Conservation (phyloP, 768 basidiomycete genomes). For the Leccinum fibrillosum region DNA sequence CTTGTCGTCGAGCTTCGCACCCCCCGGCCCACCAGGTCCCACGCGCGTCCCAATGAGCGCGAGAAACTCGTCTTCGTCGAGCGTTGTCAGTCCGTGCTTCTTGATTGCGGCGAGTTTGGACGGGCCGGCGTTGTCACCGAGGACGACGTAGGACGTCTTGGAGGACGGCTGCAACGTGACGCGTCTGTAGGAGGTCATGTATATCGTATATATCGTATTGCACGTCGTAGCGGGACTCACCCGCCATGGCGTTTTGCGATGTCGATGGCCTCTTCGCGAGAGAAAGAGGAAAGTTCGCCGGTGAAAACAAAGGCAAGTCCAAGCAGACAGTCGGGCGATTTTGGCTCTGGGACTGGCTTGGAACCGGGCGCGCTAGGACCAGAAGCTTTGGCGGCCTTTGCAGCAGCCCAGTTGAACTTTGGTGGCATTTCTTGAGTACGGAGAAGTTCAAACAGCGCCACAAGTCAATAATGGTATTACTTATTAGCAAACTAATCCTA, state of each 20-base stretch:
- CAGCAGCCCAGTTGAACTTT: conserved; percentile 45
- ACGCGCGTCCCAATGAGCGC: conserved; percentile 74
- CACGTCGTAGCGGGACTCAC: conserved; percentile 42
- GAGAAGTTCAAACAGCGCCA: background rate
- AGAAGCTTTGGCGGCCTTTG: conserved; percentile 58
- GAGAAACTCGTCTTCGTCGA: conserved; percentile 87
- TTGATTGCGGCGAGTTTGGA: conserved; percentile 85
- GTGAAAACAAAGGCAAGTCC: conserved; percentile 95
- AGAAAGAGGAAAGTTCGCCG: conserved; percentile 83
- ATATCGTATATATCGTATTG: background rate
- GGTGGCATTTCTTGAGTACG: background rate
- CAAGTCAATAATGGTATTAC: too few species aligned
- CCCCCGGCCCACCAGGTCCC: conserved; percentile 36
- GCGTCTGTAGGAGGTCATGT: conserved; percentile 47
- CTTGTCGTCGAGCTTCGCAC: conserved; percentile 64
- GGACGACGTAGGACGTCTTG: conserved; percentile 84
- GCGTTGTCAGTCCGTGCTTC: conserved; percentile 69
- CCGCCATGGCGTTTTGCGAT: conserved; percentile 49
- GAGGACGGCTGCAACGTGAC: conserved; percentile 86
- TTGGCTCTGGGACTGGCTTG: conserved; percentile 63
- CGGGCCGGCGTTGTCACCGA: conserved; percentile 86
- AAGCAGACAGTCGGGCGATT: conserved; percentile 75
- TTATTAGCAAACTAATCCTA: background rate
- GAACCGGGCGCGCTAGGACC: conserved; percentile 57
- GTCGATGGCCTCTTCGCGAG: conserved; percentile 73